Base-by-base conservation (phyloP, 495 filamentous ascomycete genomes). In the Neurospora sp. region DNA sequence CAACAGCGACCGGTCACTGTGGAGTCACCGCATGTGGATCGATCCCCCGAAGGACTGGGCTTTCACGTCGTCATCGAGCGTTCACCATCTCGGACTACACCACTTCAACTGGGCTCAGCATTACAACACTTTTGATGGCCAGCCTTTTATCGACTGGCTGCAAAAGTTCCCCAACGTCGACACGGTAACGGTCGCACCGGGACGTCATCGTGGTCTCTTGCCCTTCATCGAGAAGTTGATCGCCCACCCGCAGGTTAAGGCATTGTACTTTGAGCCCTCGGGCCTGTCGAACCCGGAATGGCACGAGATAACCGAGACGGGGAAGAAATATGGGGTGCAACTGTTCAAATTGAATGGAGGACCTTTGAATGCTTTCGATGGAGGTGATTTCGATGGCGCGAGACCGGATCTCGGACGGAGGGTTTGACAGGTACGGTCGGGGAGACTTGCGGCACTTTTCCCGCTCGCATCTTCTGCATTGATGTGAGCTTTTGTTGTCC, bases 61-160 rank as follows among this genome's bases (percentile, higher is more conserved):
- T 31, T 77, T 76, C 68, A 41, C 74, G 17, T 3, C 14, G 31
- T 72, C 73, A 1, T 70, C 74, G 0, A 73, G 37, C 70, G 35
- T 80, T 10, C 70, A 70, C 69, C 75, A 73, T 12, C 69, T 80
- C 4, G 79, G 78, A 1, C 71, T 80, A 10, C 53, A 70, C 75
- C 38, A 73, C 70, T 79, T 80, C 72, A 79, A 80, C 71, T 79
- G 70, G 69, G 31, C 14, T 40, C 20, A 17, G 40, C 40, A 69
- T 71, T 65, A 65, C 22, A 22, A 8, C 8, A n/a, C 7, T 7
- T 78, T 79, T 53, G 68, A 74, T 72, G 78, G 76, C 44, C 41
- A 73, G 20, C 78, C 78, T 20, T 75, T 80, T 31, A 17, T 79
- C 16, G 72, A 74, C 38, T 79, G 74, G 73, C 59, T 80, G 40